Base-by-base conservation (phyloP, 2,329 filamentous ascomycete species). In the Cladosporium velox region DNA sequence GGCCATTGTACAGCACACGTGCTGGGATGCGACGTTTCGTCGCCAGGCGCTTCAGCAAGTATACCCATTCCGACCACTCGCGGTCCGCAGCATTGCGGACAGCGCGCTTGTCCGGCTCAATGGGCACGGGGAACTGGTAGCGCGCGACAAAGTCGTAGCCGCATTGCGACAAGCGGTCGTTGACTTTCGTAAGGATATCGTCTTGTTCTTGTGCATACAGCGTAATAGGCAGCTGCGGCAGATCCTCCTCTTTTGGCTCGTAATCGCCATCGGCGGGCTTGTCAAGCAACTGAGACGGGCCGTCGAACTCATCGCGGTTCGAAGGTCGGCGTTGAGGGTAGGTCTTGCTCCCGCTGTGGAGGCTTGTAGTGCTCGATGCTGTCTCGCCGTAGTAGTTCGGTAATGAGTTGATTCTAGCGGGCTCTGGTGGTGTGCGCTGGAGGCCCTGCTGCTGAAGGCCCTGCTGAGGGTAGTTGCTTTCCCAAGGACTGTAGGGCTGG, bases 61-160 rank as follows among this genome's bases (percentile, higher is more conserved):
- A 92, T 65, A 94, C 92, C 92, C 92, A 96, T 80, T 96, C 92
- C 55, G 91, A 94, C 92, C 92, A 96, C 78, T 95, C 92, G 68
- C 91, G 86, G 79, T 93, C 91, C 73, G 89, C 88, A 35, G 91
- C 88, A 55, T 88, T 82, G 76, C 90, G 88, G 63, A 93, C 85
- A 65, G 90, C 89, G 71, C 91, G 86, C 86, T 93, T 93, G 77
- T 94, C 91, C 77, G 90, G 87, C 66, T 92, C 91, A 73, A 95
- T 80, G 12, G 92, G 92, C 71, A 96, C 93, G 14, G 92, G 92
- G 76, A 96, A 96, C 79, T 94, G 91, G 77, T 95, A 95, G 79
- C 92, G 93, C 72, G 92, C 92, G 73, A 96, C 89, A 79, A 96
- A 96, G 79, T 96, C 91, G 83, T 90, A 96, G 35, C 91, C 92